These are phyloP conservation scores for Lepiota brunneoincarnata DNA, from an alignment of 768 basidiomycete species.

Conservation along the genomic window DNA sequence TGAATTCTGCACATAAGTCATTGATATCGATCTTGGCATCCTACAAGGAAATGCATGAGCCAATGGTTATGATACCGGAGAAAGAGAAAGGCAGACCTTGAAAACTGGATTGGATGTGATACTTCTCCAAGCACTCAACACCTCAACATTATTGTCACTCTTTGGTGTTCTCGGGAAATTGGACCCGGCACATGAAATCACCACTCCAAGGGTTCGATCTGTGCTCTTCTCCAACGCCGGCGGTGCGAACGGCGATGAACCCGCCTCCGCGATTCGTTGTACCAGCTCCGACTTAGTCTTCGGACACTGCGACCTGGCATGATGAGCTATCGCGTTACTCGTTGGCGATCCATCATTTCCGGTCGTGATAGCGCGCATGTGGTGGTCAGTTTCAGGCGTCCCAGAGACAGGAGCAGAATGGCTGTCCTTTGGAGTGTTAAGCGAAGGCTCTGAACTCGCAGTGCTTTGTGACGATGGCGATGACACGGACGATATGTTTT, in stretches of 20 bases:
- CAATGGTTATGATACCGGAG: constrained; percentile 9
- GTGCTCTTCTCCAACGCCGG: constrained; percentile 39
- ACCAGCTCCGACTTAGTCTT: constrained; percentile 30
- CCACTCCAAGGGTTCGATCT: constrained; percentile 42
- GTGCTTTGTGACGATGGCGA: constrained; percentile 33
- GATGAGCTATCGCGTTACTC: constrained; percentile 5
- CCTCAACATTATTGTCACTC: constrained; percentile 74
- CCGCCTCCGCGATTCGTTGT: constrained; percentile 47
- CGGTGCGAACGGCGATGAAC: constrained; percentile 59
- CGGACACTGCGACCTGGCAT: constrained; percentile 16
- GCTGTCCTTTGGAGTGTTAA: constrained; percentile 29
- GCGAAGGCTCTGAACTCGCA: constrained; percentile 30
- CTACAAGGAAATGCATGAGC: constrained; percentile 13
- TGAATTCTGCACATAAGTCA: constrained; percentile 75
- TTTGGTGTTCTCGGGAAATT: constrained; percentile 65
- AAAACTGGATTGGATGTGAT: constrained; percentile 75
- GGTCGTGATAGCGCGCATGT: not conserved
- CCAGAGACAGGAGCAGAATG: constrained; percentile 18
- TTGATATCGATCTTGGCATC: constrained; percentile 74
- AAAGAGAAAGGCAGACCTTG: constrained; percentile 48
- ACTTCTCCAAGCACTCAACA: constrained; percentile 74
- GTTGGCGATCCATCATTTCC: constrained; percentile 16
- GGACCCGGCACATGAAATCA: constrained; percentile 66
- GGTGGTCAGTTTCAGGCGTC: constrained; percentile 20
- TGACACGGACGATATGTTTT: constrained; percentile 34